Base-by-base conservation (phyloP, 306 rosid species). In the Castanopsis chinensis region DNA sequence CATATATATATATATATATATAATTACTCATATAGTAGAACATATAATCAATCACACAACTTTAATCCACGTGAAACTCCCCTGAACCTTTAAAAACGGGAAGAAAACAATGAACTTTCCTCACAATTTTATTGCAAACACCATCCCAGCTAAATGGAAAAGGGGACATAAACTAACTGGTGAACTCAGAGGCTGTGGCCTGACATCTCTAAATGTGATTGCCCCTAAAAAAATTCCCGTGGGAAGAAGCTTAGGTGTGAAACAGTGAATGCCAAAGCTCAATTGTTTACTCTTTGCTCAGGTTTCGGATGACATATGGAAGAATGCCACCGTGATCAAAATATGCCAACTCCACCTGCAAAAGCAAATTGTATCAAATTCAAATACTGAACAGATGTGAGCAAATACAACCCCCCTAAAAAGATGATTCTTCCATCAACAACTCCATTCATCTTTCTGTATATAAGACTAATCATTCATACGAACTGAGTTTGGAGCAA, bases 301-400 rank as follows among this genome's bases (percentile, higher is more conserved):
- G 74, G 81, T 63, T 88, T 65, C 79, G 74, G 77, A 88, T 83
- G 15, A 78, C 81, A 35, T 78, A 78, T 6, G 70, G 77, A 41
- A 85, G 80, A 79, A 85, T 83, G 43, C 86, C 77, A 35, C 85
- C 83, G 15, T 85, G 87, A 49, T 73, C 83, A 65, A 88, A 67
- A 15, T 85, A 83, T 30, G 81, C 81, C 74, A 85, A 13, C 72
- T 83, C 85, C 69, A 85, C 83, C 91, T 73, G 79, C 76, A 81
- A 12, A 54, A 30, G 43, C 25, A 37, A 64, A 64, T 77, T 21
- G 28, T 5, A 25, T 65, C 19, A 17, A 67, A 5, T 25, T 73
- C 32, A 23, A 27, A 63, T 5, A 63, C 43, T 28, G 69, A 28
- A 63, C 45, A 12, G 30, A 3, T 23, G 4, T 3, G 30, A 59